Evolutionary conservation across 345 rosid genomes (phyloP).

Genomic region (Angophora floribunda): DNA sequence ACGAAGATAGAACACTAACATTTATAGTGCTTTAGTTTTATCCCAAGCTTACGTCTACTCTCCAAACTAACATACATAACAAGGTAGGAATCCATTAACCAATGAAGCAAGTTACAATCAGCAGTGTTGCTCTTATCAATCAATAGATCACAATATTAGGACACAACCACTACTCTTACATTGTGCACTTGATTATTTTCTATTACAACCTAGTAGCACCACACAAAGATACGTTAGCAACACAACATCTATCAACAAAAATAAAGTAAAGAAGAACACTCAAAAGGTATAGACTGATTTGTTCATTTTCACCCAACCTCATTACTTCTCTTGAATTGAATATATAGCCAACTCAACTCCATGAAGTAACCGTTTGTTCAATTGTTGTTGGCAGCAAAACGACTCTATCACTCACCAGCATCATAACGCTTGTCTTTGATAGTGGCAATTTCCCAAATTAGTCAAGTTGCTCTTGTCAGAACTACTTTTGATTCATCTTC

Average conservation of each 20-base stretch:
- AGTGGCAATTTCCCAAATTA: no score
- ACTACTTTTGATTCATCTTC: background rate
- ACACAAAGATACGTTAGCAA: background rate
- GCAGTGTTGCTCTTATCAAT: background rate
- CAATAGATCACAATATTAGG: background rate
- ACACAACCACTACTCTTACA: background rate
- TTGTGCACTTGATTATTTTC: background rate
- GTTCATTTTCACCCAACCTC: background rate
- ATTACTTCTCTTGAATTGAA: background rate
- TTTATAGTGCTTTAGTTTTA: background rate
- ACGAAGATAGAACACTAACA: no score
- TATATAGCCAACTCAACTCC: no score
- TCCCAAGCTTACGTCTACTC: no score
- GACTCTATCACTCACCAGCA: background rate
- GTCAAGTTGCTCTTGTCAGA: no score
- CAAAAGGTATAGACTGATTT: background rate
- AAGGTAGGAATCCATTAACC: background rate
- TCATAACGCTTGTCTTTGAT: no score
- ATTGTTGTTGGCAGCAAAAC: background rate
- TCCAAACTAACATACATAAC: no score
- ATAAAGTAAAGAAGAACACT: background rate
- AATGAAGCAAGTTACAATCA: background rate
- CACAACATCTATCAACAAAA: background rate
- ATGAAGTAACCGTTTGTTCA: background rate
- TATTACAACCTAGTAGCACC: background rate